A percentile compares a stretch with the other conserved stretches of the same genome.
phyloP scores from a whole-genome alignment of 208 protist genomes.

The Trypanosoma caninum region DNA sequence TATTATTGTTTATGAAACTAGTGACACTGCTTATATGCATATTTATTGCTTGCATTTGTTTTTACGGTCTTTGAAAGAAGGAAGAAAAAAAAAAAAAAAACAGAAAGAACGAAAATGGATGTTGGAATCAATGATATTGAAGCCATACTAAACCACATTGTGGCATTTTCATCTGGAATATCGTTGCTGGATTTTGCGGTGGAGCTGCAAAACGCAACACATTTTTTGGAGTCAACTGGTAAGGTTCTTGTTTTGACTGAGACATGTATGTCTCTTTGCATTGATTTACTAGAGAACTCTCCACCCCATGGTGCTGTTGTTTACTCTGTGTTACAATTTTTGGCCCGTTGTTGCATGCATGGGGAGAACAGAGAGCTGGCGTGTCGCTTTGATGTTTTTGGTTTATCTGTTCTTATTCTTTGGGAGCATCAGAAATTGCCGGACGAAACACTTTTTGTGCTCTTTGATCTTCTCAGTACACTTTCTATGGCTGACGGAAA shows the following conservation, averaged over 20 bases:
- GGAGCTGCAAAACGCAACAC: conserved; percentile 37
- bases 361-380: conserved; percentile 61
- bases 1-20: no score
- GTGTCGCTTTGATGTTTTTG: conserved; percentile 47
- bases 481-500: conserved; percentile 44
- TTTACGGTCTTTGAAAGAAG: no score
- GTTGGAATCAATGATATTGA: conserved; percentile 28
- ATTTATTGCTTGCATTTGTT: no score
- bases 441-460: conserved; percentile 50
- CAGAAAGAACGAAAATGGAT: neutral
- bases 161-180: conserved; percentile 28
- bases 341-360: conserved; percentile 56
- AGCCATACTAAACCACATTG: conserved; percentile 37
- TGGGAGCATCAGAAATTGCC: conserved; percentile 38
- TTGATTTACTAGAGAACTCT: conserved; percentile 49
- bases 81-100: neutral
- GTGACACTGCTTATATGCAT: no score
- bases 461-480: conserved; percentile 76
- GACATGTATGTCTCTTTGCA: conserved; percentile 39
- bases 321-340: conserved; percentile 42
- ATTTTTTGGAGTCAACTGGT: conserved; percentile 23
- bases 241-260: conserved; percentile 45
- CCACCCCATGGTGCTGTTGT: conserved; percentile 21
- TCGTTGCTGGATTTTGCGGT: conserved; percentile 14
- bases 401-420: conserved; percentile 59